Evolutionary conservation across 306 rosid genomes (phyloP).

Genomic region (Mimosa pudica): DNA sequence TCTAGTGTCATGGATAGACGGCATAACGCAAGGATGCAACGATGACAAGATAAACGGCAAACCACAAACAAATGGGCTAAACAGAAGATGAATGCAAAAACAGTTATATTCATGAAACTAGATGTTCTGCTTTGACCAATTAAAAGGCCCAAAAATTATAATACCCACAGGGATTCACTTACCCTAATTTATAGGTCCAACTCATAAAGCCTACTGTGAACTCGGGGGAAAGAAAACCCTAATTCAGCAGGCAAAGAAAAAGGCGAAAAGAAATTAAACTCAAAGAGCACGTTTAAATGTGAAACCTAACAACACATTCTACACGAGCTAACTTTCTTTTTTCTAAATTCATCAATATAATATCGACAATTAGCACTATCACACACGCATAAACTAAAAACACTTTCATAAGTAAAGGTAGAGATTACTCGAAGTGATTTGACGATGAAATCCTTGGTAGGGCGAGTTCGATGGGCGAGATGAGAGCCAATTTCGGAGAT

Average conservation of each 20-base stretch:
- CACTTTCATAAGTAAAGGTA: not conserved
- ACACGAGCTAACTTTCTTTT: not conserved
- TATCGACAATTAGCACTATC: not conserved
- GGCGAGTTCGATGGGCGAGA: conserved; percentile 60
- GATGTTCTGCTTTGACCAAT: not conserved
- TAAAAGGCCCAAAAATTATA: not conserved
- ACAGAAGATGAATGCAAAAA: not conserved
- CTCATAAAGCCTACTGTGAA: not conserved
- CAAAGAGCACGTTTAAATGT: not conserved
- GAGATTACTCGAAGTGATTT: conserved; percentile 67
- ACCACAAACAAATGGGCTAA: not conserved
- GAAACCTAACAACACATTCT: not conserved
- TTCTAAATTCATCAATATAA: not conserved
- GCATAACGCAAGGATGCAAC: not conserved
- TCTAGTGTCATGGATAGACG: not conserved
- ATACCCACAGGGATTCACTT: not conserved
- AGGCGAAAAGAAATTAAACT: not conserved
- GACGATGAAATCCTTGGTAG: conserved; percentile 68
- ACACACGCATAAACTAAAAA: not conserved
- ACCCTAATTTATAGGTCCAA: conserved; percentile 1
- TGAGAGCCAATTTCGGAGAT: conserved; percentile 59
- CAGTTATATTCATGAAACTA: not conserved
- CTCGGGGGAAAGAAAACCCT: not conserved
- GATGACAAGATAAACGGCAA: not conserved
- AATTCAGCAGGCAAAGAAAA: not conserved